Evolutionary conservation across 2,329 filamentous ascomycete genomes (phyloP), one percentile per base, ranked within the genome.

Genomic region (Periconia digitata): DNA sequence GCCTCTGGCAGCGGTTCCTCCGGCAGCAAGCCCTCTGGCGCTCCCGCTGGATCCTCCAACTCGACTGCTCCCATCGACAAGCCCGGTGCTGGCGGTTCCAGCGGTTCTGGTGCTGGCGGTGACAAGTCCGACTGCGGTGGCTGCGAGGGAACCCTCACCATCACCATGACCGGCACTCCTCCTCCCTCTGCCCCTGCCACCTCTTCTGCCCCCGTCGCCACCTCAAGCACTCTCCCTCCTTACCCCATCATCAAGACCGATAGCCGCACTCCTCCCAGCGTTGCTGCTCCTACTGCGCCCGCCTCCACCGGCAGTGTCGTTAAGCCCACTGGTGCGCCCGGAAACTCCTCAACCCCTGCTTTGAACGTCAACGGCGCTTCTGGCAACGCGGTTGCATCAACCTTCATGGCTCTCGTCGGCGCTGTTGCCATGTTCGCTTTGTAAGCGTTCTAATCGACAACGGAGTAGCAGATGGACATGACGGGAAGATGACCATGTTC

Each of bases 341-440:
- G n/a, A n/a, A 67, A 65, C 48, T 50, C 53, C 3, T 62, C 63
- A 1, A 43, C 46, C 15, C 4, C 54, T 1, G 52, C n/a, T n/a
- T n/a, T 57, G 16, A 21, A 66, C 38, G 68, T 69, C 50, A 61
- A 61, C 16, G 65, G 64, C 6, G 67, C 66, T 6, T 66, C 67
- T 1, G 57, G 46, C 43, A 51, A 50, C 60, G 57, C 50, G 27
- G 56, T 56, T n/a, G 53, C 56, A 16, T 49, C 49, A 16, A 50
- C 58, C 8, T 21, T 69, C 24, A 41, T 62, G 8, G 60, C 56
- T 42, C 53, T 58, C 12, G 49, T 62, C 15, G 57, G 55, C 10
- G 66, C 58, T 45, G 54, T 58, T 2, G 51, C 58, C 18, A 37
- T 69, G 36, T 46, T 69, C 16, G 60, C 55, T 39, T 63, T 65